These are phyloP conservation scores for Saccharomycopsis phalli DNA, from an alignment of 1,139 yeast genomes.

Conservation along the genomic window DNA sequence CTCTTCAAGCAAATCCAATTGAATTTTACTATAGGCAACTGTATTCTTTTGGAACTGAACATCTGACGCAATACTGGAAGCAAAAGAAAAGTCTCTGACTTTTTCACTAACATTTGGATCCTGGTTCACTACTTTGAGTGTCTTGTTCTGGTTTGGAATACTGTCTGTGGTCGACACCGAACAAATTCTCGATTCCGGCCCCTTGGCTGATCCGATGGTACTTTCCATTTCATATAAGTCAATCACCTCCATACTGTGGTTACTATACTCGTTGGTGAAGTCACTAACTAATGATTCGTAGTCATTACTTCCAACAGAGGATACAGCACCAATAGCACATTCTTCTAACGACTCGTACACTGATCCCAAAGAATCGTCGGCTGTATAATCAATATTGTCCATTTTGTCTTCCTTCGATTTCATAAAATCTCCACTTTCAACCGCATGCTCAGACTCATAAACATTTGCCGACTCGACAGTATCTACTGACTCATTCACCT, in stretches of 20 bases:
- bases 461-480: background rate
- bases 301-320: background rate
- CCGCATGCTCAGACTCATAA: background rate
- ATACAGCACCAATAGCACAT: background rate
- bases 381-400: constrained; percentile 5
- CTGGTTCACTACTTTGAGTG: background rate
- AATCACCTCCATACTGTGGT: constrained; percentile 9
- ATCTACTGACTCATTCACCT: background rate
- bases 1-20: background rate
- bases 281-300: background rate
- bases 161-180: background rate
- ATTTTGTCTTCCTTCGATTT: background rate
- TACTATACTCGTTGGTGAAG: background rate
- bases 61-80: constrained; percentile 19
- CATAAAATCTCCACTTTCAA: background rate
- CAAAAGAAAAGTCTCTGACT: constrained; percentile 18
- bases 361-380: constrained; percentile 1
- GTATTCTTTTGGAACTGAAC: constrained; percentile 16
- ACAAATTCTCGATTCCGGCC: background rate
- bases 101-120: background rate
- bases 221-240: constrained; percentile 12
- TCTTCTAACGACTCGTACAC: too few species aligned
- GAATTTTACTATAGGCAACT: constrained; percentile 4
- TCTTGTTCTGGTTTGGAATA: background rate
- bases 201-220: constrained; percentile 7